These are phyloP conservation scores for Eustoma russellianum DNA, from an alignment of 257 asterid genomes.

Conservation along the genomic window DNA sequence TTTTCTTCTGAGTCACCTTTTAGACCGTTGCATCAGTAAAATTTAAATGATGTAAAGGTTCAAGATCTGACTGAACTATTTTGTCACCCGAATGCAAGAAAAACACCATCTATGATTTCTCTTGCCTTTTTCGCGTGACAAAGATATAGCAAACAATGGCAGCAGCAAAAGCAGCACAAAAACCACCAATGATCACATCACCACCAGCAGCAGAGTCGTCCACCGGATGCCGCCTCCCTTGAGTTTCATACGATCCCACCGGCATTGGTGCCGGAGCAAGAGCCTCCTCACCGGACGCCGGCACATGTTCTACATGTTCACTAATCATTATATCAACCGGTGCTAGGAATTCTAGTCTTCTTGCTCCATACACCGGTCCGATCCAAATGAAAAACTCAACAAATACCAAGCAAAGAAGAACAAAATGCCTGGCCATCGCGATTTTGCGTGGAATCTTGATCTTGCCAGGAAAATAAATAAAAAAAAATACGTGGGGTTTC, in stretches of 20 bases:
- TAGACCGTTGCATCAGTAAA: too few relatives aligned
- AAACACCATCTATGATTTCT: too few relatives aligned
- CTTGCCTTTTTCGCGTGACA: slow-evolving; percentile 6
- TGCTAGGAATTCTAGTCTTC: background rate
- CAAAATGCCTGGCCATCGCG: slow-evolving; percentile 1
- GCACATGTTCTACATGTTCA: background rate
- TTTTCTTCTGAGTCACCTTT: too few relatives aligned
- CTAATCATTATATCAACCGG: background rate
- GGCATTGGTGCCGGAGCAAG: background rate
- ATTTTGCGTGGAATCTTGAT: background rate
- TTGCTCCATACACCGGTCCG: background rate
- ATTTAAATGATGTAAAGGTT: too few relatives aligned
- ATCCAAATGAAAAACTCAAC: background rate
- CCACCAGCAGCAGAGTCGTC: slow-evolving; percentile 18
- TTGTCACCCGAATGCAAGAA: too few relatives aligned
- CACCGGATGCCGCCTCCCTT: background rate
- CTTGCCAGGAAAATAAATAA: too few relatives aligned
- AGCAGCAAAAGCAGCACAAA: slow-evolving; percentile 10
- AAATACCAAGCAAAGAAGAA: slow-evolving; percentile 1
- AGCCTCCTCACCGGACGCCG: too few relatives aligned
- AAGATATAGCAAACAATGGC: slow-evolving; percentile 15
- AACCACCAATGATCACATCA: slow-evolving; percentile 15
- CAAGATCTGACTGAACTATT: too few relatives aligned
- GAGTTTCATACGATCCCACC: background rate
- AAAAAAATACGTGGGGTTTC: too few relatives aligned